These are phyloP conservation scores for Metarhizium guizhouense DNA, from an alignment of 2,329 filamentous ascomycete genomes.

Conservation along the genomic window DNA sequence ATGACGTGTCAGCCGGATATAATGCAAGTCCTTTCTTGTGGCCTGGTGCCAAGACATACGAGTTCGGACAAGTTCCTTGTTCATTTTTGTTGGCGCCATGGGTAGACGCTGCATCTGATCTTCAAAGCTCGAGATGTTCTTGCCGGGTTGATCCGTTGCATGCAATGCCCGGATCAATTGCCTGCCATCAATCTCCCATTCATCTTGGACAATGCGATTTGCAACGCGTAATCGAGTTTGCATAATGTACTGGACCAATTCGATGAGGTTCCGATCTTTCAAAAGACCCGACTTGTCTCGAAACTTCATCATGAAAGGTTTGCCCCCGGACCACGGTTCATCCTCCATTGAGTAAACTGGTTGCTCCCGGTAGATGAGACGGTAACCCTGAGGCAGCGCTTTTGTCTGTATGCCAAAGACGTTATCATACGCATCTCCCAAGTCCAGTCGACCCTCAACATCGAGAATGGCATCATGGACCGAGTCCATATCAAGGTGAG, in stretches of 20 bases:
- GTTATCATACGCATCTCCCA: conserved; percentile 4
- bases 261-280: conserved; percentile 17
- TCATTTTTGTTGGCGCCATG: conserved; percentile 31
- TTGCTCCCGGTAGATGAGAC: conserved; percentile 1
- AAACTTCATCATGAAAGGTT: conserved; percentile 16
- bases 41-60: conserved; percentile 22
- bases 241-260: conserved; percentile 20
- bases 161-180: conserved; percentile 16
- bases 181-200: conserved; percentile 19
- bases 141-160: conserved; percentile 10
- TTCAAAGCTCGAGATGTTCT: conserved; percentile 17
- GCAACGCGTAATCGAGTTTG: conserved; percentile 20
- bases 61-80: conserved; percentile 37
- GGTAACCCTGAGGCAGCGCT: conserved; percentile 3
- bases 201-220: conserved; percentile 21
- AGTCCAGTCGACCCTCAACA: conserved; percentile 16
- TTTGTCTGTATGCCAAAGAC: conserved; percentile 3
- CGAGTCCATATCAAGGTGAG: conserved; percentile 26
- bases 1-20: background rate
- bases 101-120: conserved; percentile 32
- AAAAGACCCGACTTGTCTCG: conserved; percentile 16
- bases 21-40: conserved; percentile 6
- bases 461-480: conserved; percentile 25
- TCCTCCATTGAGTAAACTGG: conserved; percentile 7
- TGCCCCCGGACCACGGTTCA: conserved; percentile 6